phyloP scores from a whole-genome alignment of 2,329 filamentous ascomycete species.

The Nectriaceae sp. region DNA sequence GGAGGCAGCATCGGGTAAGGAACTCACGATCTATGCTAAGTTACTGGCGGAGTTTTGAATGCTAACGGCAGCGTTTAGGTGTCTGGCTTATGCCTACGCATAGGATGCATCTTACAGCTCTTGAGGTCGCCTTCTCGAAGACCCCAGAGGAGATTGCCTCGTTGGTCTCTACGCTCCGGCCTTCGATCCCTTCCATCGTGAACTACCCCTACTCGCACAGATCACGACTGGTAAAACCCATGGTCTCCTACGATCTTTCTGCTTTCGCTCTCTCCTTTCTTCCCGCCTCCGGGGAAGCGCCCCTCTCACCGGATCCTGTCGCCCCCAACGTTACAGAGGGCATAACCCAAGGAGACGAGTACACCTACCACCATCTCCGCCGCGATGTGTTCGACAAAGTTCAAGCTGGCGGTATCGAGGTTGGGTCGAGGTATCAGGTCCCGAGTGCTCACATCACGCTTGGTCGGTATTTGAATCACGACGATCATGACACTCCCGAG shows the following conservation, averaged over 20 bases:
- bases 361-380: constrained; percentile 89
- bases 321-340: constrained; percentile 37
- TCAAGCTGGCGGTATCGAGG: constrained; percentile 61
- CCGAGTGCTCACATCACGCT: constrained; percentile 90
- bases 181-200: constrained; percentile 60
- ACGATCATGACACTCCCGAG: constrained; percentile 61
- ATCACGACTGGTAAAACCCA: constrained; percentile 76
- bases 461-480: constrained; percentile 71
- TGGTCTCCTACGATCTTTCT: constrained; percentile 80
- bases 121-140: constrained; percentile 83
- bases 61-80: constrained; percentile 44
- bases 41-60: background rate
- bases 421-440: constrained; percentile 82
- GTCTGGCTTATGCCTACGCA: constrained; percentile 85
- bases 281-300: constrained; percentile 68
- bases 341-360: constrained; percentile 59
- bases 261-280: constrained; percentile 87
- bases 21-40: background rate
- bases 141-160: constrained; percentile 67
- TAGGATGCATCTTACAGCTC: constrained; percentile 79
- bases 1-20: constrained; percentile 69
- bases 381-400: constrained; percentile 71
- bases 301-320: constrained; percentile 39
- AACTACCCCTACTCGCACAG: constrained; percentile 69
- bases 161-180: constrained; percentile 60